Evolutionary conservation across 331 rosid genomes (phyloP), one percentile per base, ranked within the genome.

Genomic region (Telfairia occidentalis): DNA sequence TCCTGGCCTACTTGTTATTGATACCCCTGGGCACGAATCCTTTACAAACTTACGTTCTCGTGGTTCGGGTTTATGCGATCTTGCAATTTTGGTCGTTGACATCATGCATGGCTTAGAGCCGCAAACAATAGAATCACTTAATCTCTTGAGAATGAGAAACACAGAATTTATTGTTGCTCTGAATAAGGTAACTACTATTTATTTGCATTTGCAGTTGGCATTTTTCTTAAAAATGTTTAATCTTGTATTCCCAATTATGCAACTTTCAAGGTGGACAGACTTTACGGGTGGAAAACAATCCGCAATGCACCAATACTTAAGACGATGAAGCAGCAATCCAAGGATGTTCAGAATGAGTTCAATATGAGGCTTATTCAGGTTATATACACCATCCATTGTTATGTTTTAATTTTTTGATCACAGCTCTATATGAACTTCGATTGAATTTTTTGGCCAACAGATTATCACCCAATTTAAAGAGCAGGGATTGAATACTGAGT

Each of bases 91-190:
- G 87, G 96, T 90, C 69, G 98, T 92, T 61, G 97, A 90, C 81
- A 90, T 95, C 64, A 95, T 95, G 98, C 96, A 95, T 81, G 98
- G 98, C 65, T 78, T 95, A 77, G 92, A 92, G 88, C 97, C 82
- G 30, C 99, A 92, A 63, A 90, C 99, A 70, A 91, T 88, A 59
- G 99, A 95, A 79, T 92, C 99, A 2, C 88, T 92, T 76, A 89
- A 92, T 71, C 90, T 95, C 34, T 87, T 95, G 82, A 92, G 82
- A 81, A 92, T 87, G 96, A 92, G 97, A 88, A 90, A 90, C 80
- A 90, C 99, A 7, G 97, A 95, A 77, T 92, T 92, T 84, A 95
- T 95, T 57, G 77, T 90, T 81, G 99, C 97, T 24, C 73, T 92
- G 82, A 92, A 95, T 76, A 95, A 95, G 92, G 99, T 86, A 43